phyloP scores from a whole-genome alignment of 495 filamentous ascomycete species.

The Cudoniella acicularis region DNA sequence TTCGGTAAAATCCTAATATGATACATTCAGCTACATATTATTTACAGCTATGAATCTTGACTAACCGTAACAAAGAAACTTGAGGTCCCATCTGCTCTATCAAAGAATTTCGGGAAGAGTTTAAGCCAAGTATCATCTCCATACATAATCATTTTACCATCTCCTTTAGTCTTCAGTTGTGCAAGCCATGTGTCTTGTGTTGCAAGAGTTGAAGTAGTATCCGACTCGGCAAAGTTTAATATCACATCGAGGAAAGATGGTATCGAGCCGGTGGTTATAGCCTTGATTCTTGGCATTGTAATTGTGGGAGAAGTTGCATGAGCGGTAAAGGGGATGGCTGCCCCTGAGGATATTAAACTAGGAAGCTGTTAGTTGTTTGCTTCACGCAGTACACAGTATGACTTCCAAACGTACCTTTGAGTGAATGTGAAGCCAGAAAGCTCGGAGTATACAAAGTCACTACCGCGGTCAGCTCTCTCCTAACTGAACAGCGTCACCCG shows the following conservation, averaged over 20 bases:
- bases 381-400: background rate
- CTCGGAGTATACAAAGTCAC: conserved; percentile 89
- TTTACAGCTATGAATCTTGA: conserved; percentile 25
- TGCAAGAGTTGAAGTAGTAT: conserved; percentile 79
- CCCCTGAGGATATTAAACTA: conserved; percentile 79
- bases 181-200: conserved; percentile 93
- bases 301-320: conserved; percentile 96
- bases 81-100: conserved; percentile 82
- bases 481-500: background rate
- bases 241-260: conserved; percentile 97
- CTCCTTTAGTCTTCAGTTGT: conserved; percentile 71
- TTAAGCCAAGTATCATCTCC: conserved; percentile 99
- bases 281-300: conserved; percentile 97
- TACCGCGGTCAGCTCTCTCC: conserved; percentile 32
- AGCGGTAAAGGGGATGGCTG: conserved; percentile 88
- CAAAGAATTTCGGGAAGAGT: conserved; percentile 85
- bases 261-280: conserved; percentile 93
- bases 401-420: conserved; percentile 61
- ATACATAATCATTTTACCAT: conserved; percentile 83
- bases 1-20: conserved; percentile 85
- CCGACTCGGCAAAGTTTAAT: conserved; percentile 92
- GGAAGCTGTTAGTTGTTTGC: conserved; percentile 18
- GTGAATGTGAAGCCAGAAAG: conserved; percentile 83
- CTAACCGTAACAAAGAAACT: conserved; percentile 98
- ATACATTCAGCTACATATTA: conserved; percentile 28